These are phyloP conservation scores for Groenewaldozyma sp. DNA, from an alignment of 1,139 yeast species.

Conservation along the genomic window DNA sequence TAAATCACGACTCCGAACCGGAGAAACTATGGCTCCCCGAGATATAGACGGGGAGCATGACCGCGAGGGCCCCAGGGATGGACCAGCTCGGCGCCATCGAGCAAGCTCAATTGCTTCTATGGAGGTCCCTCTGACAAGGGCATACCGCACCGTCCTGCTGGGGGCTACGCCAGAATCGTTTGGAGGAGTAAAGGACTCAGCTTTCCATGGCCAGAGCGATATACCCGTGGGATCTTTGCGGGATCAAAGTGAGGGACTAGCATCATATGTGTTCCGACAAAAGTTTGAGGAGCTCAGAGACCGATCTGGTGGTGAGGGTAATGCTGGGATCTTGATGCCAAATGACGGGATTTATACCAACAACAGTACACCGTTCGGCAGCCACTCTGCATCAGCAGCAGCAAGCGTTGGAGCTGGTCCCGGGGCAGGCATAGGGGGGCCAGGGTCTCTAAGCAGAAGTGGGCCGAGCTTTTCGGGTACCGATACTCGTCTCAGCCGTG, in stretches of 20 bases:
- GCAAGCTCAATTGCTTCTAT: neutral
- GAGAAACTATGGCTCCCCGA: too few relatives aligned
- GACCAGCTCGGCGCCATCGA: too few relatives aligned
- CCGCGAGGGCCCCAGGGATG: too few relatives aligned
- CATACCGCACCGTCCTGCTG: neutral
- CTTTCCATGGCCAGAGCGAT: neutral
- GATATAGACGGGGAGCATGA: too few relatives aligned
- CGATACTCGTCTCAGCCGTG: neutral
- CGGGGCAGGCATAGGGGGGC: too few relatives aligned
- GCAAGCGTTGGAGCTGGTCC: neutral
- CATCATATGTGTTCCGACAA: neutral
- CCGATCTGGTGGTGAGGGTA: too few relatives aligned
- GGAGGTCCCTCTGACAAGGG: conserved; percentile 1
- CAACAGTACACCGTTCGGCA: neutral
- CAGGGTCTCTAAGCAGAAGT: neutral
- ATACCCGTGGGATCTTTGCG: neutral
- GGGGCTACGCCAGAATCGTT: conserved; percentile 1
- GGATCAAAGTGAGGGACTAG: conserved; percentile 2
- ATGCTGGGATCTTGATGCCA: too few relatives aligned
- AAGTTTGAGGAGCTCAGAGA: neutral
- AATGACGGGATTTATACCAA: too few relatives aligned
- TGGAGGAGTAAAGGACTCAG: conserved; percentile 1
- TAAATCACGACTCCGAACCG: too few relatives aligned
- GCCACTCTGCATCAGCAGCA: neutral
- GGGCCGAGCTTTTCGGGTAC: neutral